Conservation (phyloP, 2,329 filamentous ascomycete genomes). For the Fusarium haematococcum region DNA sequence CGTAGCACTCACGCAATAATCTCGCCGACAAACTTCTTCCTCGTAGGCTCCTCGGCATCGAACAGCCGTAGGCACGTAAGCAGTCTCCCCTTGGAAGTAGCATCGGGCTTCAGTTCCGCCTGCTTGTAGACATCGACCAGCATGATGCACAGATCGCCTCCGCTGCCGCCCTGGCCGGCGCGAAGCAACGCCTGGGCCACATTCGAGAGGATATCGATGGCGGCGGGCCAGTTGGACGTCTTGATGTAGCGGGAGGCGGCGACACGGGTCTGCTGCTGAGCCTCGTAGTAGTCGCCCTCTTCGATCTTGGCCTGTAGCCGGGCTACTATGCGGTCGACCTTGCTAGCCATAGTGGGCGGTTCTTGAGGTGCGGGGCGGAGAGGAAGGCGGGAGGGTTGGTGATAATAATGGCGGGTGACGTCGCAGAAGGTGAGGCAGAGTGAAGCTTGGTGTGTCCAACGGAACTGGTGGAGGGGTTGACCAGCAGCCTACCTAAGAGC, state of each 20-base stretch:
- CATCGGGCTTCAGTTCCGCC: slow-evolving; percentile 81
- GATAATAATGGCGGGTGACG: slow-evolving; percentile 19
- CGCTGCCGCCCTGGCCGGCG: slow-evolving; percentile 93
- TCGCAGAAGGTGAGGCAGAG: slow-evolving; percentile 29
- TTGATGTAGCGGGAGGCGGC: slow-evolving; percentile 96
- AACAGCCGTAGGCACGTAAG: slow-evolving; percentile 86
- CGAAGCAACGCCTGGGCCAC: slow-evolving; percentile 89
- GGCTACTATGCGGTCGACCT: slow-evolving; percentile 64
- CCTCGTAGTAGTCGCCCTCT: slow-evolving; percentile 96
- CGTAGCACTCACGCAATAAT: slow-evolving; percentile 73
- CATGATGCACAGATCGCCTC: slow-evolving; percentile 88
- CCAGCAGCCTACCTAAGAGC: slow-evolving; percentile 1
- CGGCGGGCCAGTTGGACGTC: slow-evolving; percentile 83
- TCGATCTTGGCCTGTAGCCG: slow-evolving; percentile 86
- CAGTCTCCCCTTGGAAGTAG: slow-evolving; percentile 78
- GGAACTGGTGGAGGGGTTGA: slow-evolving; percentile 36
- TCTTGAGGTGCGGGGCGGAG: background rate
- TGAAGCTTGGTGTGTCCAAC: slow-evolving; percentile 15
- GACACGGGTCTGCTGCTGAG: slow-evolving; percentile 96
- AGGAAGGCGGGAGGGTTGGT: background rate
- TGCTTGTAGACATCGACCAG: slow-evolving; percentile 93
- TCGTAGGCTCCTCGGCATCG: slow-evolving; percentile 83
- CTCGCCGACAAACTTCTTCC: slow-evolving; percentile 92
- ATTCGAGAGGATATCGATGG: slow-evolving; percentile 86
- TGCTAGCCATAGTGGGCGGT: slow-evolving; percentile 51